Evolutionary conservation across 345 rosid genomes (phyloP).

Genomic region (Citrus reticulata): DNA sequence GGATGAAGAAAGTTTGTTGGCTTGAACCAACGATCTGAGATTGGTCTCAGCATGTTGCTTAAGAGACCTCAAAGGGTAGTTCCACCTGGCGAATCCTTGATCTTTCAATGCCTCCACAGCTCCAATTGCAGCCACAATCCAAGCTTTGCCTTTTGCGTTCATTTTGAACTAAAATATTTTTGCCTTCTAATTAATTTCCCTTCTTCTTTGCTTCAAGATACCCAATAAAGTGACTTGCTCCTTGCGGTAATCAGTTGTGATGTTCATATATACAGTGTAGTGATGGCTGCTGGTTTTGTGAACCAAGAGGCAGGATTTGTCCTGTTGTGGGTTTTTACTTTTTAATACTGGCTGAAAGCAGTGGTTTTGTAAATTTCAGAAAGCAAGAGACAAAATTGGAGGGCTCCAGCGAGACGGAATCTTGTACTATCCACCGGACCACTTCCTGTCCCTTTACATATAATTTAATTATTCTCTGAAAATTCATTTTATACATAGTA

Average conservation of each 20-base stretch:
- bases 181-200: not conserved
- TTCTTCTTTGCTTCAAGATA: not conserved
- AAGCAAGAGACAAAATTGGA: not conserved
- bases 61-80: conserved; percentile 14
- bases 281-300: not conserved
- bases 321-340: not conserved
- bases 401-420: not conserved
- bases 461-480: too few relatives aligned
- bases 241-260: not conserved
- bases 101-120: conserved; percentile 41
- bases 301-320: conserved; percentile 9
- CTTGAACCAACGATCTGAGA: conserved; percentile 12
- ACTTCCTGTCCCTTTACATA: too few relatives aligned
- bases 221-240: not conserved
- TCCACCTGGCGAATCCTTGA: conserved; percentile 41
- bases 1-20: conserved; percentile 17
- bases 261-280: not conserved
- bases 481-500: too few relatives aligned
- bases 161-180: conserved; percentile 1
- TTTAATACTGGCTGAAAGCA: not conserved
- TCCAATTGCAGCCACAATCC: conserved; percentile 32
- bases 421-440: not conserved
- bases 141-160: conserved; percentile 34
- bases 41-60: conserved; percentile 19
- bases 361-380: not conserved